These are phyloP conservation scores for Yamagishiella unicocca DNA, from an alignment of 139 green algal species.

Conservation along the genomic window DNA sequence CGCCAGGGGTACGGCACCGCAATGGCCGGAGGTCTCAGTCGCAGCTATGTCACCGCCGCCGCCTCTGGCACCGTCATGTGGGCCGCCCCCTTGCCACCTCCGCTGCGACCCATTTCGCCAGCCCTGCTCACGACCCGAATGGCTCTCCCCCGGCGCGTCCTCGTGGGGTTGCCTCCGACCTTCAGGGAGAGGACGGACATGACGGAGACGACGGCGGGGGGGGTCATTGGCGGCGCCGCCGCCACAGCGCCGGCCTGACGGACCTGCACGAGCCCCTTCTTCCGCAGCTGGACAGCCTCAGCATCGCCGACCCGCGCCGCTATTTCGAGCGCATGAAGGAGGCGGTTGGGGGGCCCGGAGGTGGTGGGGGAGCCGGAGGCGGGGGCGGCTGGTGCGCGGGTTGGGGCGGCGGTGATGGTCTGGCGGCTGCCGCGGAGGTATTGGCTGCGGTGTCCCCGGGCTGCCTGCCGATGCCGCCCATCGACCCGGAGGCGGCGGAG, in stretches of 20 bases:
- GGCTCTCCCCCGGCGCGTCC: no score
- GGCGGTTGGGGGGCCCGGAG: no score
- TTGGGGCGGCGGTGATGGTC: not conserved
- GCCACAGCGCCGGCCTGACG: constrained; percentile 17
- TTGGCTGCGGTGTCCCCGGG: not conserved
- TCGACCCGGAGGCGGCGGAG: constrained; percentile 5
- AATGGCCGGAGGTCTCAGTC: no score
- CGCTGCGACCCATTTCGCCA: no score
- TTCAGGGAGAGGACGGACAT: not conserved
- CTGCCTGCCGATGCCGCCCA: constrained; percentile 25
- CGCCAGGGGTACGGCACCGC: no score
- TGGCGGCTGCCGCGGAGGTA: not conserved
- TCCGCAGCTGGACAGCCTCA: constrained; percentile 15
- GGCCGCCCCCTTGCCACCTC: no score
- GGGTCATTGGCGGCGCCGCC: not conserved
- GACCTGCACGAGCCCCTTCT: constrained; percentile 18
- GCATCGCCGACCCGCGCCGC: constrained; percentile 42
- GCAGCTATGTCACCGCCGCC: no score
- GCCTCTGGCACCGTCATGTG: no score
- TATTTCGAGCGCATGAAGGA: constrained; percentile 44
- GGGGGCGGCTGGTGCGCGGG: not conserved
- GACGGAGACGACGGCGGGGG: not conserved
- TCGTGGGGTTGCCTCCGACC: no score
- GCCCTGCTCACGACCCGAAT: no score
- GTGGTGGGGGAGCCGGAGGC: not conserved